Percentiles rank a stretch among this genome's conserved stretches.
Evolutionary conservation across 768 basidiomycete species (phyloP).

Genomic region (Cystofilobasidium capitatum): DNA sequence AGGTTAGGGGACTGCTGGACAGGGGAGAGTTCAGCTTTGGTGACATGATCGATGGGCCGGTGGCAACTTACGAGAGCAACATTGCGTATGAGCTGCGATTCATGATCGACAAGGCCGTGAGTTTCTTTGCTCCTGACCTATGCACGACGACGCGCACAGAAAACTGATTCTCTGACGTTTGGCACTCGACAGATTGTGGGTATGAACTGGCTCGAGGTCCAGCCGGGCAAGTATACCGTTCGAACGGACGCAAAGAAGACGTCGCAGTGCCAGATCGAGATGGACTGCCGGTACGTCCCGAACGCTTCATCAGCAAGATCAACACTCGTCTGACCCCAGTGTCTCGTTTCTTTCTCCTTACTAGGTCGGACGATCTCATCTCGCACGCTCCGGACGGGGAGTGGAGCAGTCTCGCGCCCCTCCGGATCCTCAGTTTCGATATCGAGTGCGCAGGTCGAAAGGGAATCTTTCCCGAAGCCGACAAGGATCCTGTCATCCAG

Average conservation of each 20-base stretch:
- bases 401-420: slow-evolving; percentile 85
- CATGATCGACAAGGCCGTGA: slow-evolving; percentile 93
- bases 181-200: slow-evolving; percentile 65
- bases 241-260: slow-evolving; percentile 51
- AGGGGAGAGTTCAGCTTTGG: slow-evolving; percentile 60
- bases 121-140: slow-evolving; percentile 15
- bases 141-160: not conserved
- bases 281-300: slow-evolving; percentile 56
- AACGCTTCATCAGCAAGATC: not conserved
- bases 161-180: slow-evolving; percentile 4
- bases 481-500: slow-evolving; percentile 88
- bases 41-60: slow-evolving; percentile 47
- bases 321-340: not conserved
- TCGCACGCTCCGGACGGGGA: slow-evolving; percentile 84
- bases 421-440: slow-evolving; percentile 93
- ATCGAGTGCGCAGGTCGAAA: slow-evolving; percentile 98
- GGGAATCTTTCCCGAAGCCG: slow-evolving; percentile 90
- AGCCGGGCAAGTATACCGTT: slow-evolving; percentile 67
- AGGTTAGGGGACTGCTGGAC: slow-evolving; percentile 74
- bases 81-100: slow-evolving; percentile 82
- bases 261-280: slow-evolving; percentile 82
- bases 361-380: slow-evolving; percentile 71
- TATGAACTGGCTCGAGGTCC: slow-evolving; percentile 98
- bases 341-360: not conserved
- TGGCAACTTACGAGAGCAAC: slow-evolving; percentile 84